Conservation (phyloP, 768 basidiomycete genomes). For the Rhodotorula diobovata region DNA sequence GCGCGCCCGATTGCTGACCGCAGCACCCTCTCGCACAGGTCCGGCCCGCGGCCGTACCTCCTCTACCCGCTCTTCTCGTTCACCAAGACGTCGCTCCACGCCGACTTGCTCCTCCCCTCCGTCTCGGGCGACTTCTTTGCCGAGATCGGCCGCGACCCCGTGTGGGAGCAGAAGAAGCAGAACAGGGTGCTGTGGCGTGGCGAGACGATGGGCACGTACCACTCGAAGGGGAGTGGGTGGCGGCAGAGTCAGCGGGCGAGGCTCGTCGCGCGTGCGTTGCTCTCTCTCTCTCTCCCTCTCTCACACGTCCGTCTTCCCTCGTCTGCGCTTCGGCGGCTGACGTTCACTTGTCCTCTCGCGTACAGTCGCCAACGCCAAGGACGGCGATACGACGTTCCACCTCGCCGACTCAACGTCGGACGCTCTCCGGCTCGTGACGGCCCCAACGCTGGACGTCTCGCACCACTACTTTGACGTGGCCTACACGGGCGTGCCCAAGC, state of each 20-base stretch:
- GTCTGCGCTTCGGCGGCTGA: background rate
- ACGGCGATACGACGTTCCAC: slow-evolving; percentile 6
- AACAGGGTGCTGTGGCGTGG: slow-evolving; percentile 51
- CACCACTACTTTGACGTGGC: slow-evolving; percentile 39
- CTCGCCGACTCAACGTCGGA: slow-evolving; percentile 12
- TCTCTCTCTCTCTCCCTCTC: too few species aligned
- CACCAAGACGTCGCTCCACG: slow-evolving; percentile 34
- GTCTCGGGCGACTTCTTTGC: slow-evolving; percentile 53
- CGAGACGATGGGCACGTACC: slow-evolving; percentile 47
- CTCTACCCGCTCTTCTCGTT: slow-evolving; percentile 41
- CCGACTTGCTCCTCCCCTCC: slow-evolving; percentile 43
- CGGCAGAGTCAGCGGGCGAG: slow-evolving; percentile 40
- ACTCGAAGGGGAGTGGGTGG: slow-evolving; percentile 36
- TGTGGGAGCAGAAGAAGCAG: slow-evolving; percentile 50
- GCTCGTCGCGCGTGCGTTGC: slow-evolving; percentile 26
- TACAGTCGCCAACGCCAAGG: slow-evolving; percentile 8
- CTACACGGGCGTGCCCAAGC: slow-evolving; percentile 34
- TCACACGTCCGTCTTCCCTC: too few species aligned
- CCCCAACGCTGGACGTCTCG: slow-evolving; percentile 9
- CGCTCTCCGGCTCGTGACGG: slow-evolving; percentile 8
- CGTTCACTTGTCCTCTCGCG: background rate
- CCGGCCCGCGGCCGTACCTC: slow-evolving; percentile 40
- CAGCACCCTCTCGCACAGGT: background rate
- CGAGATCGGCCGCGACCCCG: slow-evolving; percentile 36
- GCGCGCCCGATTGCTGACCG: too few species aligned